Base-by-base conservation (phyloP, 345 rosid species). In the Raphanus sativus region DNA sequence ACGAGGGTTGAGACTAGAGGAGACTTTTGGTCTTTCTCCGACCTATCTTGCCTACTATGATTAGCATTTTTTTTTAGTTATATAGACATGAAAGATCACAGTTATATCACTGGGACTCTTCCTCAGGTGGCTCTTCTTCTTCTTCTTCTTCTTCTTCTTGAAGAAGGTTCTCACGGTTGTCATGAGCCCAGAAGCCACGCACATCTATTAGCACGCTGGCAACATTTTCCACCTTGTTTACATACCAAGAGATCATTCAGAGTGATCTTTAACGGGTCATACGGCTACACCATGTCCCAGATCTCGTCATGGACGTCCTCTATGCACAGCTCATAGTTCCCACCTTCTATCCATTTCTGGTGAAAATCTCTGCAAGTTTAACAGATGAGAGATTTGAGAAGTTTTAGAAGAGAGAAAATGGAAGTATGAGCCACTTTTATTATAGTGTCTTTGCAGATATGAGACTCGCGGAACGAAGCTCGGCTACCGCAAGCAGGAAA, bases 131-230 rank as follows among this genome's bases (percentile, higher is more conserved):
- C 67, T 96, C 99, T 83, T 93, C n/a, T n/a, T n/a, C n/a, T n/a
- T n/a, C n/a, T n/a, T n/a, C n/a, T n/a, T n/a, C n/a, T n/a, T n/a
- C 98, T 69, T 95, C 98, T 82, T 96, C 99, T 77, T 96, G 99
- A 60, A 96, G 97, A 73, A 96, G 97, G 79, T 96, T 96, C 81
- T 96, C 99, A 79, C 99, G 84, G 69, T 93, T 96, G 77, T 96
- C 99, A 29, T 93, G 99, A n/a, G 99, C 99, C 99, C 99, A 95
- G 81, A 93, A 95, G 67, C 98, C 98, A 3, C 99, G 96, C 62
- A 95, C 98, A 28, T 95, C 99, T 0, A 93, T 90, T 4, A 95
- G 89, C 99, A 93, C 93, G 86, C 99, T 91, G 42, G 99, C 98
- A 1, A 96, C 95, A 0, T 98, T 96, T 34, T 34, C 99, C 99